phyloP scores from a whole-genome alignment of 2,329 filamentous ascomycete species.

The Tetracladium maxilliforme region DNA sequence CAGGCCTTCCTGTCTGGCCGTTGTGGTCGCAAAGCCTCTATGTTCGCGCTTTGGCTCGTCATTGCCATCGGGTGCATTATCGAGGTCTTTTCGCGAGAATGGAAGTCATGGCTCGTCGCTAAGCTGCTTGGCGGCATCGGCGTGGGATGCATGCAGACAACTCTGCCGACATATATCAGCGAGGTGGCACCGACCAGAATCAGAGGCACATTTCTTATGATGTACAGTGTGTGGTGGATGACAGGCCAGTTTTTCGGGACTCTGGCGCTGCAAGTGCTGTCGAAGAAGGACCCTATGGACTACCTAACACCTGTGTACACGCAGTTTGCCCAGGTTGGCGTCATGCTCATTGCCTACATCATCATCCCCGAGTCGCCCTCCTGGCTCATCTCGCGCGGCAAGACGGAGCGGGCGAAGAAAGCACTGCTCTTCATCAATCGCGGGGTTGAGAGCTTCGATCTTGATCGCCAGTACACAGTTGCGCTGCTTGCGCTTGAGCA shows the following conservation, averaged over 20 bases:
- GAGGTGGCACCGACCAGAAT: conserved; percentile 8
- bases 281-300: conserved; percentile 13
- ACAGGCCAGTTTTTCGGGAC: conserved; percentile 2
- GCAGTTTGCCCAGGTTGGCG: conserved; percentile 27
- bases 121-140: conserved; percentile 8
- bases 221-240: conserved; percentile 4
- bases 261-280: conserved; percentile 17
- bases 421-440: conserved; percentile 8
- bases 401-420: conserved; percentile 11
- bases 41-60: conserved; percentile 15
- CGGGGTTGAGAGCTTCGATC: conserved; percentile 12
- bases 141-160: conserved; percentile 9
- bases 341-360: conserved; percentile 21
- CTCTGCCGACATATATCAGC: conserved; percentile 8
- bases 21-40: conserved; percentile 15
- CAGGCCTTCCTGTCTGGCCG: conserved; percentile 11
- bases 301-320: conserved; percentile 25
- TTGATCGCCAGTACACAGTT: conserved; percentile 13
- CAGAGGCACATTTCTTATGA: conserved; percentile 1
- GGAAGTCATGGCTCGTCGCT: conserved; percentile 8
- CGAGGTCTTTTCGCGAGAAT: conserved; percentile 6
- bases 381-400: conserved; percentile 12
- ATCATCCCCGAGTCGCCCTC: conserved; percentile 3
- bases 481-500: conserved; percentile 9
- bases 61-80: conserved; percentile 10